Conservation (phyloP, 2,329 filamentous ascomycete species). For the Davidsoniella eucalypti region DNA sequence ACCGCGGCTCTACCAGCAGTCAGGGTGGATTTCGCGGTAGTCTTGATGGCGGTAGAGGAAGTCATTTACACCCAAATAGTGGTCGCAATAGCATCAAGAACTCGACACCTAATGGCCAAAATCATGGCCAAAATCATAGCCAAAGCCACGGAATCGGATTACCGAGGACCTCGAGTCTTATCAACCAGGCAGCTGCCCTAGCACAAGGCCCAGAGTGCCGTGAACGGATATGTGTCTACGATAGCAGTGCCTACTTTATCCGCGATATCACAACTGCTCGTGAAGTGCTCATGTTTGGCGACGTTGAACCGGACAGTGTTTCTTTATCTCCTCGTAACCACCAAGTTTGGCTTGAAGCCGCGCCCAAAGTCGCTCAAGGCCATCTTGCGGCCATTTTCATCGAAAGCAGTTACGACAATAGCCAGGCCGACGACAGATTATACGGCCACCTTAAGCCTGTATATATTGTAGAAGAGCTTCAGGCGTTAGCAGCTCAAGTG, state of each 20-base stretch:
- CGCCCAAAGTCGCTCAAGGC: slow-evolving; percentile 62
- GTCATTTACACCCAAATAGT: slow-evolving; percentile 15
- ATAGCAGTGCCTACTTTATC: slow-evolving; percentile 89
- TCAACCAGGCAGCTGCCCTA: slow-evolving; percentile 13
- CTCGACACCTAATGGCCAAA: slow-evolving; percentile 7
- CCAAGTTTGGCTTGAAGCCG: slow-evolving; percentile 77
- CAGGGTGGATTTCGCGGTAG: slow-evolving; percentile 34
- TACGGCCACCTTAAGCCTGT: slow-evolving; percentile 81
- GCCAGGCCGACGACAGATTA: slow-evolving; percentile 56
- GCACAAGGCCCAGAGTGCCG: slow-evolving; percentile 17
- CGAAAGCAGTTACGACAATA: slow-evolving; percentile 85
- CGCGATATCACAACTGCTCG: slow-evolving; percentile 51
- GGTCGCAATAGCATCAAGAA: slow-evolving; percentile 2
- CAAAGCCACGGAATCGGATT: slow-evolving; percentile 2
- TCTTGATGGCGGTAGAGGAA: slow-evolving; percentile 25
- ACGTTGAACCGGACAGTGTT: slow-evolving; percentile 82
- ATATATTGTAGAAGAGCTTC: slow-evolving; percentile 67
- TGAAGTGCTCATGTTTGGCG: slow-evolving; percentile 86
- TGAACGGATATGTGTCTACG: slow-evolving; percentile 51
- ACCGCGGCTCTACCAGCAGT: slow-evolving; percentile 40
- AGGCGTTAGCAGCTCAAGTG: slow-evolving; percentile 54
- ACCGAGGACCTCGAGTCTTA: slow-evolving; percentile 6
- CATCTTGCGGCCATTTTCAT: slow-evolving; percentile 72
- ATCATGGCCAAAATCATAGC: slow-evolving; percentile 3
- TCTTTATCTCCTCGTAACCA: slow-evolving; percentile 67